These are phyloP conservation scores for Podospora anserina DNA, from an alignment of 495 filamentous ascomycete species.

Conservation along the genomic window DNA sequence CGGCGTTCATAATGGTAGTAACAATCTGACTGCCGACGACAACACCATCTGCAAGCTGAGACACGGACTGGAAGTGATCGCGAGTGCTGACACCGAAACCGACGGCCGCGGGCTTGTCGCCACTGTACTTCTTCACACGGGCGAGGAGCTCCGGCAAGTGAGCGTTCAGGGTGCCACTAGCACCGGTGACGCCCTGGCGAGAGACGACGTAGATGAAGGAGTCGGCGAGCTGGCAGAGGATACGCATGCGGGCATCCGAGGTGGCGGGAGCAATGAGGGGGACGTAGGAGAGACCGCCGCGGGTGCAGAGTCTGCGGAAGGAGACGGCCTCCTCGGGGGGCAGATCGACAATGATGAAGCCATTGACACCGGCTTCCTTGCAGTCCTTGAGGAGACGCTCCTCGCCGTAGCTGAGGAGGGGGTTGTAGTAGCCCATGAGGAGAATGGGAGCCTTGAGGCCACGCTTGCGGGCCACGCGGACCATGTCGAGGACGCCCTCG, in stretches of 20 bases:
- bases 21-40: conserved; percentile 97
- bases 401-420: conserved; percentile 87
- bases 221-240: conserved; percentile 94
- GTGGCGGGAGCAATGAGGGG: conserved; percentile 93
- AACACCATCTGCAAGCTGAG: conserved; percentile 82
- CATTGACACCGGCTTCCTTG: conserved; percentile 82
- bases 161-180: conserved; percentile 72
- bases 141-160: conserved; percentile 75
- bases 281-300: conserved; percentile 81
- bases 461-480: conserved; percentile 67
- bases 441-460: conserved; percentile 80
- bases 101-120: conserved; percentile 81
- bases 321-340: conserved; percentile 94
- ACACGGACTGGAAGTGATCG: conserved; percentile 86
- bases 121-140: conserved; percentile 89
- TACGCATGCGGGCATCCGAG: conserved; percentile 86
- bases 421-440: conserved; percentile 99
- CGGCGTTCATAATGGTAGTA: conserved; percentile 68
- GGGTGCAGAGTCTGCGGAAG: conserved; percentile 81
- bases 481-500: conserved; percentile 69
- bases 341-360: conserved; percentile 95
- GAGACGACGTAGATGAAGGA: conserved; percentile 99
- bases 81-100: conserved; percentile 95
- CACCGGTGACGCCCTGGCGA: conserved; percentile 94
- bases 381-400: conserved; percentile 82